Evolutionary conservation across 208 protist species (phyloP), one percentile per base, ranked within the genome.

Genomic region (Plasmodiophora brassicae): DNA sequence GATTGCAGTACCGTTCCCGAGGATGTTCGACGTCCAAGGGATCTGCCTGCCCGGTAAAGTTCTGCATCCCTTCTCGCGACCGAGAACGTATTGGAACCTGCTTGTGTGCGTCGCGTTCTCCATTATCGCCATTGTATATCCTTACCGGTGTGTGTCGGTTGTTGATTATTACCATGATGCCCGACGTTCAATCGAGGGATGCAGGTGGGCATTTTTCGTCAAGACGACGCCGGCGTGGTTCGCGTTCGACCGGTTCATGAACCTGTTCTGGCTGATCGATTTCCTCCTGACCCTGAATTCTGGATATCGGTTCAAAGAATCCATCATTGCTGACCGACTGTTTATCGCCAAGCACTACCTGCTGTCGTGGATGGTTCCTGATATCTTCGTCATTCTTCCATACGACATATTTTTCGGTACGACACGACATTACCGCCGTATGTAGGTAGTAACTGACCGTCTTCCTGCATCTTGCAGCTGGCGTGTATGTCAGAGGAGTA

Each of bases 251-350:
- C 65, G 65, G 41, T 5, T 32, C 20, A 38, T 78, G n/a, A 78
- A 78, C 65, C 20, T 78, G n/a, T 78, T 78, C n/a, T 78, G 65
- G 65, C 65, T 78, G 10, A 8, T 78, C 14, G 65, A 78, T 78
- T 5, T 78, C 14, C 10, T 78, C 14, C 10, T 78, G 20, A 5
- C 32, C 14, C 20, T 32, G 14, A 78, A 78, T 32, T 44, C 65
- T 32, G 65, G 32, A 5, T 14, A 44, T 14, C 5, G 65, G 14
- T 5, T 36, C 20, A 5, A 78, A 5, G 65, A 78, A 36, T 44
- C 41, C n/a, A 8, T 78, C 5, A 78, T 78, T 38, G 5, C 5
- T 78, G n/a, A 78, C 41, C 65, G 65, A 38, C 20, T 5, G 5
- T 8, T 44, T 38, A 78, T 78, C 20, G 10, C 41, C 65, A 5